Evolutionary conservation across 768 basidiomycete genomes (phyloP).

Genomic region (Xerocomus spinulosus): DNA sequence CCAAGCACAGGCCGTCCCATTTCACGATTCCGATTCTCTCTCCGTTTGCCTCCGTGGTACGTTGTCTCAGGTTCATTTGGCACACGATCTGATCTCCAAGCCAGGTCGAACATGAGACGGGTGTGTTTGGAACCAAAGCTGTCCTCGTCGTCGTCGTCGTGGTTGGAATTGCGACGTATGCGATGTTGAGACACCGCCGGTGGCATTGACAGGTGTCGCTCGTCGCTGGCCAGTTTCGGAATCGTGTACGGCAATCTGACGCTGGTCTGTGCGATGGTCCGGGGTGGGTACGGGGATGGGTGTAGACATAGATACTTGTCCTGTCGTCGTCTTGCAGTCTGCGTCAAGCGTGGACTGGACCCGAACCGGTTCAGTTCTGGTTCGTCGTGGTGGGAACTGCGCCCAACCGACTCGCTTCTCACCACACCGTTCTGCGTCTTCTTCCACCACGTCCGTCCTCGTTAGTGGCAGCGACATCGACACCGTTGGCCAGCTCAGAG

Average conservation of each 20-base stretch:
- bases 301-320: too few relatives aligned
- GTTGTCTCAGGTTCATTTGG: slow-evolving; percentile 3
- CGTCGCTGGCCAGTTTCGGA: too few relatives aligned
- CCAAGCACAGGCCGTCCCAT: slow-evolving; percentile 40
- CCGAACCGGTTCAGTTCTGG: slow-evolving; percentile 22
- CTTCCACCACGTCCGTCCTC: slow-evolving; percentile 7
- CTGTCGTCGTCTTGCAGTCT: too few relatives aligned
- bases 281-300: slow-evolving; percentile 13
- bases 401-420: slow-evolving; percentile 12
- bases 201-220: slow-evolving; percentile 10
- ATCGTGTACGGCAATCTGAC: too few relatives aligned
- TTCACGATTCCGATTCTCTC: slow-evolving; percentile 78
- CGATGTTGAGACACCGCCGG: slow-evolving; percentile 39
- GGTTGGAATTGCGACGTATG: slow-evolving; percentile 39
- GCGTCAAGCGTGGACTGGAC: background rate
- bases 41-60: slow-evolving; percentile 72
- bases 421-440: slow-evolving; percentile 6
- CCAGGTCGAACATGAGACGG: slow-evolving; percentile 74
- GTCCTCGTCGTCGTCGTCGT: slow-evolving; percentile 40
- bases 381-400: slow-evolving; percentile 26
- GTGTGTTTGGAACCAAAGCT: slow-evolving; percentile 49
- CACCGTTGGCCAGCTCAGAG: slow-evolving; percentile 13
- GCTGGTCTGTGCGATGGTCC: too few relatives aligned
- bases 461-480: slow-evolving; percentile 7
- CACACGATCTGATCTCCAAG: slow-evolving; percentile 1